Conservation (phyloP, 169 alveolate species). For the Theileria parva region DNA sequence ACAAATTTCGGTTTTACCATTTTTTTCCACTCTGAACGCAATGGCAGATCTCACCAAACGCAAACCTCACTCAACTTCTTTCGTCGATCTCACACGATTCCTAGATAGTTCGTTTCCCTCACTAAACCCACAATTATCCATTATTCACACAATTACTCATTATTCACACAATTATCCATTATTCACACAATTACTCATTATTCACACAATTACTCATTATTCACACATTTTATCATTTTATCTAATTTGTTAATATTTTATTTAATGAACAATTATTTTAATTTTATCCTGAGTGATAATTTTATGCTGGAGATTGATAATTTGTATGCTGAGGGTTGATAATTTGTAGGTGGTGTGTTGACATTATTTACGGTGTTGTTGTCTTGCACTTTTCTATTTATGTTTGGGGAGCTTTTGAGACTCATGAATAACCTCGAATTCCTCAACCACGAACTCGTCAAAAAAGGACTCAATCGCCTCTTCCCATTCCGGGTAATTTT, state of each 20-base stretch:
- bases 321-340: too few relatives aligned
- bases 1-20: not conserved
- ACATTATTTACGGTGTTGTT: conserved; percentile 33
- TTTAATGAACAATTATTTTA: too few relatives aligned
- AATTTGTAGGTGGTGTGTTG: conserved; percentile 45
- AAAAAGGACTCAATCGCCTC: conserved; percentile 25
- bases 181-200: too few relatives aligned
- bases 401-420: conserved; percentile 56
- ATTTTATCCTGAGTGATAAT: too few relatives aligned
- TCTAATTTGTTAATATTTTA: not conserved
- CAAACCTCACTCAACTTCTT: conserved; percentile 1
- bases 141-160: too few relatives aligned
- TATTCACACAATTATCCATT: too few relatives aligned
- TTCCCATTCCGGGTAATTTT: conserved; percentile 60
- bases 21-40: not conserved
- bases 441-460: conserved; percentile 23
- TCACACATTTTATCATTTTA: not conserved
- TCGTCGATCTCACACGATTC: conserved; percentile 60
- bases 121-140: too few relatives aligned
- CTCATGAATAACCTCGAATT: conserved; percentile 27
- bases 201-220: not conserved
- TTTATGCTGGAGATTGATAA: too few relatives aligned
- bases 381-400: conserved; percentile 57
- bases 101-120: conserved; percentile 49
- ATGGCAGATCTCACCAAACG: not conserved